These are phyloP conservation scores for Diaporthe ilicicola DNA, from an alignment of 2,329 filamentous ascomycete genomes.

Conservation along the genomic window DNA sequence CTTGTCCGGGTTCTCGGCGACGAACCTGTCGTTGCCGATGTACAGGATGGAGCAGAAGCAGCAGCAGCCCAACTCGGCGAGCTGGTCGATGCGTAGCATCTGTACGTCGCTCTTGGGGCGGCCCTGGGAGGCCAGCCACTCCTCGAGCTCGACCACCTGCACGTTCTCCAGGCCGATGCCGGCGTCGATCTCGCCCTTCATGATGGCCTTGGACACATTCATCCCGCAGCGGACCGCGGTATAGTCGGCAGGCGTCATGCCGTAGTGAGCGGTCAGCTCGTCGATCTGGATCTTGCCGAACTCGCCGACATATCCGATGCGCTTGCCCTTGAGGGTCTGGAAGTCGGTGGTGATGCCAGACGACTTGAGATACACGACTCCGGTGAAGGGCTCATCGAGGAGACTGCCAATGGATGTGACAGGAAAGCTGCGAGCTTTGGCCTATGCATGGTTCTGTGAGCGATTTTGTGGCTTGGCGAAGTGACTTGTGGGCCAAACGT, in stretches of 20 bases:
- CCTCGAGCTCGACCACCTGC: conserved; percentile 83
- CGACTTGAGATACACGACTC: conserved; percentile 78
- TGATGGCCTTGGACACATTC: conserved; percentile 82
- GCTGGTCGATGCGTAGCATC: conserved; percentile 84
- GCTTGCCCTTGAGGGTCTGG: conserved; percentile 77
- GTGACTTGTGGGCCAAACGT: conserved; percentile 37
- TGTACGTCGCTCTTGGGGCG: conserved; percentile 73
- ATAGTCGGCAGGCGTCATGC: conserved; percentile 77
- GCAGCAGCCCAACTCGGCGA: conserved; percentile 82
- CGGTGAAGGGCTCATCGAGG: conserved; percentile 82
- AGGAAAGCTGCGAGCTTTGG: conserved; percentile 79
- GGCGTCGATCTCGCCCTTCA: conserved; percentile 75
- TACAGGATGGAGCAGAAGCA: conserved; percentile 86
- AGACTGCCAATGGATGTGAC: conserved; percentile 77
- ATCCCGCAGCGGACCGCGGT: conserved; percentile 81
- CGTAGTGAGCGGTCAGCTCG: conserved; percentile 80
- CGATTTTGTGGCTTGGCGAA: neutral
- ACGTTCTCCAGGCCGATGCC: conserved; percentile 81
- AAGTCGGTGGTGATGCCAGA: conserved; percentile 81
- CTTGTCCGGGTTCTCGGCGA: conserved; percentile 71
- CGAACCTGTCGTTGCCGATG: conserved; percentile 78
- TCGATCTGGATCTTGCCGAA: conserved; percentile 88
- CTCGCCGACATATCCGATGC: conserved; percentile 82
- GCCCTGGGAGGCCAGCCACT: conserved; percentile 73
- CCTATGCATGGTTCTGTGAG: conserved; percentile 44